Conservation (phyloP, 768 basidiomycete genomes). For the Rhodotorula toruloides region DNA sequence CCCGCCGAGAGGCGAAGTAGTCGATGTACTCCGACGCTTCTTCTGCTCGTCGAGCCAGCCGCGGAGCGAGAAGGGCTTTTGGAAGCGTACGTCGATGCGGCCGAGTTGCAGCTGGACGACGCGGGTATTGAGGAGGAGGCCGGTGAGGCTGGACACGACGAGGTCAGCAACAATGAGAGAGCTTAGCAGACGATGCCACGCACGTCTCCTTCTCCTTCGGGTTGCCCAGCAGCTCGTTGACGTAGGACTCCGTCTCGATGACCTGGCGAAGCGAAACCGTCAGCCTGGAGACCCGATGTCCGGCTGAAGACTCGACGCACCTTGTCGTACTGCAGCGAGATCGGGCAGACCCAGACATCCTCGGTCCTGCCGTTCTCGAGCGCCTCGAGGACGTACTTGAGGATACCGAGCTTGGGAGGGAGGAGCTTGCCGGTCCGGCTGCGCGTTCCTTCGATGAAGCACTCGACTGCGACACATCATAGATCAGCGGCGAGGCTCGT, state of each 20-base stretch:
- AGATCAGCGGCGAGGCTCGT: too few relatives aligned
- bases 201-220: slow-evolving; percentile 41
- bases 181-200: not conserved
- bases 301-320: slow-evolving; percentile 3
- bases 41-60: slow-evolving; percentile 34
- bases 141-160: slow-evolving; percentile 10
- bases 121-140: slow-evolving; percentile 22
- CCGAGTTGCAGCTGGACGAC: slow-evolving; percentile 40
- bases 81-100: slow-evolving; percentile 42
- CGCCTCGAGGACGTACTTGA: slow-evolving; percentile 34
- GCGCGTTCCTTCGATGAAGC: slow-evolving; percentile 40
- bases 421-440: slow-evolving; percentile 41
- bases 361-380: slow-evolving; percentile 23
- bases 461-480: slow-evolving; percentile 24
- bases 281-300: too few relatives aligned
- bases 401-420: slow-evolving; percentile 38
- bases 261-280: not conserved
- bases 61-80: slow-evolving; percentile 39
- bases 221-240: slow-evolving; percentile 39
- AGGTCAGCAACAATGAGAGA: too few relatives aligned
- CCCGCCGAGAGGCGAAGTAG: not conserved
- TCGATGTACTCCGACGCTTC: slow-evolving; percentile 15
- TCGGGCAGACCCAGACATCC: slow-evolving; percentile 27
- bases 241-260: slow-evolving; percentile 30
- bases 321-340: slow-evolving; percentile 42